Conservation (phyloP, 2,329 filamentous ascomycete species). For the Raffaelea albimanens region DNA sequence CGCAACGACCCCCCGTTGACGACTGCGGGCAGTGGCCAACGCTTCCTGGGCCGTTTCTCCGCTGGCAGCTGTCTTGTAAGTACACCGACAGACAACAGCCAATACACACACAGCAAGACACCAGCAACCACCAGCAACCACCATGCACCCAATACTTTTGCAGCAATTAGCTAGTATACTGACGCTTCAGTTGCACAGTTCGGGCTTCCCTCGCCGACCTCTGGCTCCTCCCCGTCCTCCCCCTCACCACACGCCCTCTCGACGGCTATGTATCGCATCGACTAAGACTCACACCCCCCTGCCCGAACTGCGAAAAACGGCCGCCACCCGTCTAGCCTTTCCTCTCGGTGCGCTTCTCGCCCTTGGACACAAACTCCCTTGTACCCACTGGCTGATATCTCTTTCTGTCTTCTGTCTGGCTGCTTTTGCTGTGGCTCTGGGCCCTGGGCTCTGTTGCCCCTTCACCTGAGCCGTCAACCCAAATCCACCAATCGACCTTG, state of each 20-base stretch:
- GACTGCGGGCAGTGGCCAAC: no score
- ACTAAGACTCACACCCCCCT: background rate
- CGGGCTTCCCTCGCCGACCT: no score
- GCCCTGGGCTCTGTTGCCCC: no score
- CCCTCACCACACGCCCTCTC: background rate
- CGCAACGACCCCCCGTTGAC: background rate
- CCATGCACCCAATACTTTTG: no score
- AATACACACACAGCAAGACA: no score
- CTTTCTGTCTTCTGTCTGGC: background rate
- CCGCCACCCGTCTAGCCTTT: background rate
- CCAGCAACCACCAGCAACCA: no score
- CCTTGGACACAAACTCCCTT: background rate
- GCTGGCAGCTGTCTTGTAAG: no score
- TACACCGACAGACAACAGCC: no score
- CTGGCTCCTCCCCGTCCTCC: background rate
- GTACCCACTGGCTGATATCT: background rate
- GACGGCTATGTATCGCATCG: background rate
- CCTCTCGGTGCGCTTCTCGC: background rate
- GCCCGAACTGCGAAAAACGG: background rate
- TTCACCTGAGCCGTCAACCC: constrained; percentile 5
- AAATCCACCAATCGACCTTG: constrained; percentile 5
- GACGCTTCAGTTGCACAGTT: no score
- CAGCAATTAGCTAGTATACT: no score
- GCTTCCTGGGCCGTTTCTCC: no score
- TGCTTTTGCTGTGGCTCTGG: constrained; percentile 2